These are phyloP conservation scores for Hibiscus tridactylites DNA, from an alignment of 345 rosid species.

Conservation along the genomic window DNA sequence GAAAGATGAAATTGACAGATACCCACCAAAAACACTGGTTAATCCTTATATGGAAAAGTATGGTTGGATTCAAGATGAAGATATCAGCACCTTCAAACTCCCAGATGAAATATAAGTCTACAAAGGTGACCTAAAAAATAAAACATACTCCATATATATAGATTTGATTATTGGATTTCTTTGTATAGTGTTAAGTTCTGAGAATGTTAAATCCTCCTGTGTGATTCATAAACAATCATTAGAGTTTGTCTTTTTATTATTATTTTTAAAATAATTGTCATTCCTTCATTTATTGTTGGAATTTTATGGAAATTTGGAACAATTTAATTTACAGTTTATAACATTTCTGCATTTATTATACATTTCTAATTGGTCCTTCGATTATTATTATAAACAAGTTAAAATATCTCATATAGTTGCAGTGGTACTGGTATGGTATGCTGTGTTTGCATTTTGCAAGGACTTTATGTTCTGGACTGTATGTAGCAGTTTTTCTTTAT, in stretches of 20 bases:
- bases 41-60: slow-evolving; percentile 78
- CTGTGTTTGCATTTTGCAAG: too few relatives aligned
- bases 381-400: too few relatives aligned
- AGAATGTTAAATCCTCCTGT: not conserved
- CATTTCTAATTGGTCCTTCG: too few relatives aligned
- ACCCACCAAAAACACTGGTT: slow-evolving; percentile 60
- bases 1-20: slow-evolving; percentile 53
- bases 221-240: slow-evolving; percentile 3
- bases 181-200: not conserved
- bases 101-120: slow-evolving; percentile 7
- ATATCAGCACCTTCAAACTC: slow-evolving; percentile 47
- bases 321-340: too few relatives aligned
- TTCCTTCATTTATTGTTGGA: not conserved
- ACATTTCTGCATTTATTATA: too few relatives aligned
- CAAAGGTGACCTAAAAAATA: not conserved
- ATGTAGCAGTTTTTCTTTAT: too few relatives aligned
- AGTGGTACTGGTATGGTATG: too few relatives aligned
- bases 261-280: not conserved
- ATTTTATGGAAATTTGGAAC: not conserved
- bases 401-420: too few relatives aligned
- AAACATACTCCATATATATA: not conserved
- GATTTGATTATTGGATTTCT: not conserved
- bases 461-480: too few relatives aligned
- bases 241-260: not conserved
- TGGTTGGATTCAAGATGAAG: slow-evolving; percentile 87